Base-by-base conservation (phyloP, 2,329 filamentous ascomycete species). In the Sporothrix phasma region DNA sequence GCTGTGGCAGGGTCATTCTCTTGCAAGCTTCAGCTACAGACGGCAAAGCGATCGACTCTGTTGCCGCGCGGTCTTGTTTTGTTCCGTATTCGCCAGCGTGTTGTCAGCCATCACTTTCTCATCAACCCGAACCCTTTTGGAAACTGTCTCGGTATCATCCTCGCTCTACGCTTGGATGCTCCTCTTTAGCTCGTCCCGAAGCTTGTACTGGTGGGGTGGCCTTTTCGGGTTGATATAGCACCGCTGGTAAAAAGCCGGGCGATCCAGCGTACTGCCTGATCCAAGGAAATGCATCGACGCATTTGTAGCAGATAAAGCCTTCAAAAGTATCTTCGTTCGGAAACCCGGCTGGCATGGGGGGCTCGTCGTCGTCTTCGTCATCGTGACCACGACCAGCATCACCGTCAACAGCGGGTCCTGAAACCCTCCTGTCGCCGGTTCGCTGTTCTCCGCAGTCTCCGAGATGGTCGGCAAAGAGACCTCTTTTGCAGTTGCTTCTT, bases 241-340 rank as follows among this genome's bases (percentile, higher is more conserved):
- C 83, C 0, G 92, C 83, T 0, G 84, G 80, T 0, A 97, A 78
- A 71, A 99, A 97, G 0, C 92, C 92, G 0, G 84, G 72, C 0
- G 89, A 84, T 1, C 88, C 88, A 5, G 90, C 92, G 72, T 97
- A 97, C 67, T 81, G 80, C 77, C 93, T 95, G 74, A 97, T 88
- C 94, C 94, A 99, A 0, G 92, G 90, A 69, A 92, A 85, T 1
- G 91, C 85, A 46, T 92, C 86, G 15, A 96, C 83, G 70, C 94
- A 99, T 73, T 96, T 95, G 79, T 94, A 96, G 78, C 94, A 99
- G 43, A 99, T 82, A 71, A 97, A 88, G 31, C 88, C 85, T 62
- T 95, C 91, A 68, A 99, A 99, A 34, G 88, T 86, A 31, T 96
- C 91, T 70, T 97, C 93, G 0, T 82, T 80, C 0, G 94, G 94